Conservation (phyloP, 1,284 basidiomycete genomes). For the Omphalotus olearius region DNA sequence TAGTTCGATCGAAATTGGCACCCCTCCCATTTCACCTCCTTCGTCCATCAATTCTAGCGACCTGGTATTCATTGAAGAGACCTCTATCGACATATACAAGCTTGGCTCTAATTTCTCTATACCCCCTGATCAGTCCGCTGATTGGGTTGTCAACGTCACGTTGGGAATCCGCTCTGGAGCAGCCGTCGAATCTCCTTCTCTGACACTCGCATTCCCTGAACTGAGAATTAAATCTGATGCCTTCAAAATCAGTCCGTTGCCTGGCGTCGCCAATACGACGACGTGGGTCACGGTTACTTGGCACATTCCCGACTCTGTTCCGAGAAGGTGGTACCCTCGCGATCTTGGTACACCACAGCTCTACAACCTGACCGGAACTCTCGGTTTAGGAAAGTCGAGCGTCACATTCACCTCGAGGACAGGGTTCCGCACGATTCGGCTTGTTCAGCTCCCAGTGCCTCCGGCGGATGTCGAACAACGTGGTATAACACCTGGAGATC, state of each 20-base stretch:
- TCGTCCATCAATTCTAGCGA: slow-evolving; percentile 20
- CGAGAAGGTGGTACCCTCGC: slow-evolving; percentile 51
- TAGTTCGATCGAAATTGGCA: slow-evolving; percentile 9
- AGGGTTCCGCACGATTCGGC: slow-evolving; percentile 54
- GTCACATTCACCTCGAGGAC: slow-evolving; percentile 38
- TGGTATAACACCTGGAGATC: slow-evolving; percentile 54
- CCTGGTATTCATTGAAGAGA: slow-evolving; percentile 47
- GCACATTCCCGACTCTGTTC: slow-evolving; percentile 40
- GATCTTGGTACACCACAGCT: slow-evolving; percentile 51
- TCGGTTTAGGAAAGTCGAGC: slow-evolving; percentile 17
- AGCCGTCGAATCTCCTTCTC: slow-evolving; percentile 27
- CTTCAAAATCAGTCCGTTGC: slow-evolving; percentile 26
- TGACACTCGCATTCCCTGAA: slow-evolving; percentile 45
- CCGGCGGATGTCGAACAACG: slow-evolving; percentile 37
- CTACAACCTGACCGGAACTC: slow-evolving; percentile 42
- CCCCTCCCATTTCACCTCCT: slow-evolving; percentile 19
- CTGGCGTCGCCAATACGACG: slow-evolving; percentile 26
- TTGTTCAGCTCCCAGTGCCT: slow-evolving; percentile 45
- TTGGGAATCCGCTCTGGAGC: slow-evolving; percentile 44
- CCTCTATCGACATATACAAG: slow-evolving; percentile 52
- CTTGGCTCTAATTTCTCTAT: slow-evolving; percentile 39
- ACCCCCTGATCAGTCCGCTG: slow-evolving; percentile 37
- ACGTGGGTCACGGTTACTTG: slow-evolving; percentile 41
- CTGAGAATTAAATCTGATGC: slow-evolving; percentile 32
- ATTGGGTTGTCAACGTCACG: slow-evolving; percentile 54